Conservation (phyloP, 495 filamentous ascomycete species). For the Penicillium lagena region DNA sequence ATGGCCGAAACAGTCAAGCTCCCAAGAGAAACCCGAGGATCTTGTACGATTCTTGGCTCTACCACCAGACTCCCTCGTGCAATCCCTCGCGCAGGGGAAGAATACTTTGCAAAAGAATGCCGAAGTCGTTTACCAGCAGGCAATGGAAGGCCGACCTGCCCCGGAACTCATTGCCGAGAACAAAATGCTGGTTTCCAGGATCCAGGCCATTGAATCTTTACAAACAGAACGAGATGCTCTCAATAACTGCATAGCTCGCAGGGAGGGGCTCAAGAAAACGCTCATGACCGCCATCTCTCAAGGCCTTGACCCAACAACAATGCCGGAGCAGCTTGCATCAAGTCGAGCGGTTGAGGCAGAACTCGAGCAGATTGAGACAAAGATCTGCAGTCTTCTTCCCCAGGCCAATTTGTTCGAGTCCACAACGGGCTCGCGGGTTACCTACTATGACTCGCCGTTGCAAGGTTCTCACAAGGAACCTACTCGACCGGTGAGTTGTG, state of each 20-base stretch:
- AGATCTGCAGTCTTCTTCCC: conserved; percentile 25
- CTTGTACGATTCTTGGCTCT: conserved; percentile 26
- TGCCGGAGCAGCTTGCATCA: conserved; percentile 29
- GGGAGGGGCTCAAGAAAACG: conserved; percentile 23
- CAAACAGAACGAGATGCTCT: conserved; percentile 21
- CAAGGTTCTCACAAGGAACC: background rate
- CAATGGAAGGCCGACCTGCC: conserved; percentile 33
- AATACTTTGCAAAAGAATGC: conserved; percentile 29
- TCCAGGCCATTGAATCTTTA: conserved; percentile 29
- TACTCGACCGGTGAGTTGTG: too few relatives aligned
- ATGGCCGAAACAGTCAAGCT: conserved; percentile 11
- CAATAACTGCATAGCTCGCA: conserved; percentile 18
- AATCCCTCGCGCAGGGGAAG: conserved; percentile 16
- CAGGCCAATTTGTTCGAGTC: conserved; percentile 13
- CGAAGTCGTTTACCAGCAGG: conserved; percentile 30
- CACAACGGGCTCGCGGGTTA: background rate
- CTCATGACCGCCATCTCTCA: conserved; percentile 29
- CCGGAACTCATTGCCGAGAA: conserved; percentile 33
- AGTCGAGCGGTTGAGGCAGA: conserved; percentile 29
- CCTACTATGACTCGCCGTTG: background rate
- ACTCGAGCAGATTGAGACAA: conserved; percentile 23
- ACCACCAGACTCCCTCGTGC: conserved; percentile 12
- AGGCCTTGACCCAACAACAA: conserved; percentile 25
- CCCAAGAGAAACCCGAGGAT: conserved; percentile 16
- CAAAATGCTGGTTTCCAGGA: conserved; percentile 23